These are phyloP conservation scores for Candida awuae DNA, from an alignment of 805 yeast genomes.

Conservation along the genomic window DNA sequence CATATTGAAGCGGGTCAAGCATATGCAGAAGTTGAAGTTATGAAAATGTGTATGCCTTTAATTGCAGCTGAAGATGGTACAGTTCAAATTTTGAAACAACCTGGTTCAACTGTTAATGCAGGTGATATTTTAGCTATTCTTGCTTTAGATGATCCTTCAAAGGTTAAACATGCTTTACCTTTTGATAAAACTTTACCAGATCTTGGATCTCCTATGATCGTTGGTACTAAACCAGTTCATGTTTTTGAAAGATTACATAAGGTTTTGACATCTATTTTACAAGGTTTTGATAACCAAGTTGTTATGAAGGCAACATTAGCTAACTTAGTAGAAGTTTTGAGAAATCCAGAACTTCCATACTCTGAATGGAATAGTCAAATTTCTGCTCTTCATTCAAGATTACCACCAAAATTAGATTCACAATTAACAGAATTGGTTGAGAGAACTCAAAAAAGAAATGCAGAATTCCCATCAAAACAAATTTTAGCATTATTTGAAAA, in stretches of 20 bases:
- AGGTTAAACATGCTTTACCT: conserved; percentile 94
- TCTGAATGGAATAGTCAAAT: conserved; percentile 83
- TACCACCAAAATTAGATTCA: conserved; percentile 71
- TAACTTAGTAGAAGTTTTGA: conserved; percentile 61
- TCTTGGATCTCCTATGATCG: conserved; percentile 71
- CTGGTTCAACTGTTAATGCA: conserved; percentile 93
- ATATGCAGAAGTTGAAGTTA: conserved; percentile 97
- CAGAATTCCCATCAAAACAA: conserved; percentile 91
- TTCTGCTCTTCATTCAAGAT: conserved; percentile 87
- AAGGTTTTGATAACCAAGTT: conserved; percentile 93
- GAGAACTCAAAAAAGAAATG: conserved; percentile 54
- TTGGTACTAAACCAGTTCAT: conserved; percentile 80
- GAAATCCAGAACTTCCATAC: conserved; percentile 78
- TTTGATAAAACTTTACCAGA: conserved; percentile 91
- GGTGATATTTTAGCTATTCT: conserved; percentile 96
- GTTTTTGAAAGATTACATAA: conserved; percentile 50
- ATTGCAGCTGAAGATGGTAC: conserved; percentile 90
- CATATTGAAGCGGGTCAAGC: conserved; percentile 88
- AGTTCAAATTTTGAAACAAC: conserved; percentile 90
- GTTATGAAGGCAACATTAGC: conserved; percentile 80
- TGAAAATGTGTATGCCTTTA: conserved; percentile 99
- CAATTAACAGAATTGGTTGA: conserved; percentile 57
- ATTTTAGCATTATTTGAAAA: conserved; percentile 64
- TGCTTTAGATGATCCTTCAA: conserved; percentile 92
- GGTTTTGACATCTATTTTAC: conserved; percentile 69